phyloP scores from a whole-genome alignment of 2,329 filamentous ascomycete genomes.

The Aureobasidium musti region DNA sequence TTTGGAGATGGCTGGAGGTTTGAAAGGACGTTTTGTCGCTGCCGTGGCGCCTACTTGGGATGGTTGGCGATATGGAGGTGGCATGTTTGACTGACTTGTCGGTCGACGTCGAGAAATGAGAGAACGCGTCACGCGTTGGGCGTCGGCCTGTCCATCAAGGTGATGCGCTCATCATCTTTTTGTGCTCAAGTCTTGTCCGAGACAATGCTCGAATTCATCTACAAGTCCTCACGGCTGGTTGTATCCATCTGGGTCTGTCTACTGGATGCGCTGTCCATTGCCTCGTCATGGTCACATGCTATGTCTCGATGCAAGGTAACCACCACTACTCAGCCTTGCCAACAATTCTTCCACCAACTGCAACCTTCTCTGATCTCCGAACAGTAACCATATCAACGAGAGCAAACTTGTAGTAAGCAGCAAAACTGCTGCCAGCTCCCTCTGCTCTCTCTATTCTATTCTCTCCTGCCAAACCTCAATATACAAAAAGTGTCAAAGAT shows the following conservation, averaged over 20 bases:
- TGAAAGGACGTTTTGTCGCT: constrained; percentile 25
- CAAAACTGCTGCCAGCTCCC: neutral
- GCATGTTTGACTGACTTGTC: neutral
- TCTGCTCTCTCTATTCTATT: neutral
- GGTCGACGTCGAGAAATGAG: neutral
- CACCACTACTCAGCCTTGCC: neutral
- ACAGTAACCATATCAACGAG: neutral
- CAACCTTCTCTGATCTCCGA: neutral
- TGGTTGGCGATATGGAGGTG: constrained; percentile 19
- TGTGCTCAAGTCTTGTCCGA: too few species aligned
- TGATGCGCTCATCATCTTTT: neutral
- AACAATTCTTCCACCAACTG: constrained; percentile 1
- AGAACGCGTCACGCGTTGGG: constrained; percentile 12
- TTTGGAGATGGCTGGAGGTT: constrained; percentile 13
- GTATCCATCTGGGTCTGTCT: neutral
- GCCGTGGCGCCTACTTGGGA: constrained; percentile 27
- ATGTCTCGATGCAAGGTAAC: neutral
- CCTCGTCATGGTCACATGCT: neutral
- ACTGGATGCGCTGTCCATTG: neutral
- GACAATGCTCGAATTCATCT: too few species aligned
- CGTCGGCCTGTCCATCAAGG: constrained; percentile 4
- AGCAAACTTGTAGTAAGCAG: too few species aligned
- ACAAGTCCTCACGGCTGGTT: too few species aligned
- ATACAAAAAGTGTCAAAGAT: neutral
- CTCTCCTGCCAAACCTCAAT: neutral